Percentiles rank a stretch among this genome's conserved stretches.
These are phyloP conservation scores for Neckera pumila DNA, from an alignment of 225 moss, liverwort and hornwort species.

Conservation along the genomic window DNA sequence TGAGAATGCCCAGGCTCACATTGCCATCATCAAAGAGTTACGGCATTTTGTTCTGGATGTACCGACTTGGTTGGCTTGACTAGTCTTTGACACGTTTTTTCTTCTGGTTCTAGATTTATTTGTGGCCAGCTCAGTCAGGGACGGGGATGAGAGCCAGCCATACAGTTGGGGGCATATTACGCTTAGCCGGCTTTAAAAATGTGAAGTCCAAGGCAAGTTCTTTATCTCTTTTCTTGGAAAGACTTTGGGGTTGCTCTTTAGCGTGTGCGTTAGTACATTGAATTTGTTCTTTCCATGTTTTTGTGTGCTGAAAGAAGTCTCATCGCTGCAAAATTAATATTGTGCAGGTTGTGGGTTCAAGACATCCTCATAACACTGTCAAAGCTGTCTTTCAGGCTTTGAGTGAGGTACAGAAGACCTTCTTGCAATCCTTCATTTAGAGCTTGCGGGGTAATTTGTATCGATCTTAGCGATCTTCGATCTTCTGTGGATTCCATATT, in stretches of 20 bases:
- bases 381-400: constrained; percentile 91
- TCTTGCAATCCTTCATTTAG: background rate
- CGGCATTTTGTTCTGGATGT: background rate
- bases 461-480: background rate
- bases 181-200: constrained; percentile 79
- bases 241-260: background rate
- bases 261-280: background rate
- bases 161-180: constrained; percentile 88
- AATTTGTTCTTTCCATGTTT: background rate
- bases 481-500: background rate
- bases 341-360: constrained; percentile 77
- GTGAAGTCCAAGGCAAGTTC: constrained; percentile 77
- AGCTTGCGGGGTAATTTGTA: background rate
- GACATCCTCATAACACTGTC: constrained; percentile 90
- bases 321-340: background rate
- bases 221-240: background rate
- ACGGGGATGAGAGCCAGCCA: constrained; percentile 90
- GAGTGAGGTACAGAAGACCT: constrained; percentile 50
- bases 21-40: background rate
- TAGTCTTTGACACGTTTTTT: background rate
- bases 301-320: background rate
- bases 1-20: background rate
- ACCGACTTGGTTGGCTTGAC: background rate
- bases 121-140: constrained; percentile 87
- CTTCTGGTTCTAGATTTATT: constrained; percentile 45